Base-by-base conservation (phyloP, 1,139 yeast species). In the Candida tropicalis region DNA sequence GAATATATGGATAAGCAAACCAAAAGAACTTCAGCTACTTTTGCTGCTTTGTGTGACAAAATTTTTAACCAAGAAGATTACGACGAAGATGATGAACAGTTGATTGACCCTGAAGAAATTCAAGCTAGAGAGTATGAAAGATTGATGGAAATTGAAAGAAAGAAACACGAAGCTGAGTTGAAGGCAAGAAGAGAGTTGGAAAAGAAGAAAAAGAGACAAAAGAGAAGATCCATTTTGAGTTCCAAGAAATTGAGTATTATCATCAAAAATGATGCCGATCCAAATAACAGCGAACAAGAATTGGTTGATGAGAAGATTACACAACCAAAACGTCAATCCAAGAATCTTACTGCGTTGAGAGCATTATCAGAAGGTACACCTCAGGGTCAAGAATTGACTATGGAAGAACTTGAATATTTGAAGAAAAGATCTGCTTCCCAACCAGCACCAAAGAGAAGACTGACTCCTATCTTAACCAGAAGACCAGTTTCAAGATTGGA, bases 21-120 rank as follows among this genome's bases (percentile, higher is more conserved):
- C 13, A 84, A 80, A 64, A 75, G 93, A 63, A 83, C 90, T 2
- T 81, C 88, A 28, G 83, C 88, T 10, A 86, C 87, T 45, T 85
- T 85, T 68, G 93, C 90, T 9, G 77, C 85, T 4, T 68, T 85
- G 39, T 84, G 89, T 70, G 91, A 85, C 63, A 82, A 81, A 60
- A 80, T 85, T 47, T 85, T 85, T 65, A 84, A 80, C 51, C 77
- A 74, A 53, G 78, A 74, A 53, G 69, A 64, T 3, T 80, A 81
- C 57, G 80, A 80, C 51, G 76, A 75, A 53, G 80, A 76, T 45
- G 87, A 81, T 49, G 82, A 77, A 54, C 67, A 63, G 40, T 64
- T 74, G 49, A 62, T 69, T 7, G 79, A 74, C 48, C 75, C 70
- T 39, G 79, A 75, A 63, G 86, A 75, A 59, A 72, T 60, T 65